A percentile compares a stretch with the other conserved stretches of the same genome.
Conservation (phyloP, 1,139 yeast species). For the Scheffersomyces segobiensis region DNA sequence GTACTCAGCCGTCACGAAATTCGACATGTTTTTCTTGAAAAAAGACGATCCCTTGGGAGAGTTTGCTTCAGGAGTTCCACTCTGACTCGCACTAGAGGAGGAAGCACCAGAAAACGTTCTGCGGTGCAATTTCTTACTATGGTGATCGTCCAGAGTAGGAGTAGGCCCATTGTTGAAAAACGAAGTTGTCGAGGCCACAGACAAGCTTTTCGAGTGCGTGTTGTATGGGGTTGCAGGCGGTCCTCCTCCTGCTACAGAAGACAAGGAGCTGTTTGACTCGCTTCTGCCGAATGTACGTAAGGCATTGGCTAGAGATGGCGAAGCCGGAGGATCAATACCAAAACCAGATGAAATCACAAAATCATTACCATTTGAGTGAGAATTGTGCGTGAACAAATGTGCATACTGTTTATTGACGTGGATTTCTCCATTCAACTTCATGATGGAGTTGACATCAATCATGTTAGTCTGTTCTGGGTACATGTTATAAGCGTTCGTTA, state of each 20-base stretch:
- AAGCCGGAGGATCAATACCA: not conserved
- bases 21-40: slow-evolving; percentile 26
- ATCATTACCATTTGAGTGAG: not conserved
- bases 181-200: slow-evolving; percentile 14
- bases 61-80: slow-evolving; percentile 5
- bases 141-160: slow-evolving; percentile 4
- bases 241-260: slow-evolving; percentile 4
- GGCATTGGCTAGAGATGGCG: slow-evolving; percentile 1
- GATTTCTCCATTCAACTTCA: slow-evolving; percentile 53
- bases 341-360: not conserved
- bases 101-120: slow-evolving; percentile 5
- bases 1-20: slow-evolving; percentile 37
- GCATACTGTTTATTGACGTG: slow-evolving; percentile 45
- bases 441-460: slow-evolving; percentile 54
- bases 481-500: slow-evolving; percentile 46
- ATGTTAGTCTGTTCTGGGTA: slow-evolving; percentile 55
- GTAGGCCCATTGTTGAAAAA: slow-evolving; percentile 16
- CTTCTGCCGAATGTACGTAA: slow-evolving; percentile 7
- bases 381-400: slow-evolving; percentile 18
- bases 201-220: slow-evolving; percentile 5
- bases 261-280: slow-evolving; percentile 9
- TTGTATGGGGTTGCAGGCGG: not conserved
- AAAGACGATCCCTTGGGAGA: slow-evolving; percentile 8
- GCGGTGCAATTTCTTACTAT: not conserved
- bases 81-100: slow-evolving; percentile 5